Evolutionary conservation across 2,329 filamentous ascomycete species (phyloP).

Genomic region (Penicillium sp.): DNA sequence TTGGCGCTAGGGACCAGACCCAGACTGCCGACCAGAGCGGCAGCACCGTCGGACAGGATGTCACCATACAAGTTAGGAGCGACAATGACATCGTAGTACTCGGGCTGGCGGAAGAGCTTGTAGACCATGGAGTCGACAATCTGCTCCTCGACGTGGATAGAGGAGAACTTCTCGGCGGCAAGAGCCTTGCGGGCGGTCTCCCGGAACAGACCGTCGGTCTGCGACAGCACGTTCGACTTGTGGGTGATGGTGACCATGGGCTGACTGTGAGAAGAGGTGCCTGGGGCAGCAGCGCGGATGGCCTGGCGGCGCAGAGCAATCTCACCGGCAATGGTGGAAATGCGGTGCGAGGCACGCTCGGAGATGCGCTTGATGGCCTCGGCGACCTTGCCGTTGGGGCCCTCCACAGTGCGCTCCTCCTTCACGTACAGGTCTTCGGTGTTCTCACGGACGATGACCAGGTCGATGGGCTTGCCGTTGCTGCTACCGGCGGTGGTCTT

Average conservation of each 20-base stretch:
- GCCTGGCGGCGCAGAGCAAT: slow-evolving; percentile 86
- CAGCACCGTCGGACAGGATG: slow-evolving; percentile 92
- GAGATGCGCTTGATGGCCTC: slow-evolving; percentile 98
- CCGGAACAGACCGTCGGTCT: slow-evolving; percentile 96
- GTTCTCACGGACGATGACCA: slow-evolving; percentile 98
- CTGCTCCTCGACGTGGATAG: slow-evolving; percentile 82
- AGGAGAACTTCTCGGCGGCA: slow-evolving; percentile 62
- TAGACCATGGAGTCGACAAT: slow-evolving; percentile 99
- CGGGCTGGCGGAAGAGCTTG: slow-evolving; percentile 96
- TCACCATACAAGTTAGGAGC: slow-evolving; percentile 98
- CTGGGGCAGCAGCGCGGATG: slow-evolving; percentile 63
- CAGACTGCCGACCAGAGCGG: slow-evolving; percentile 86
- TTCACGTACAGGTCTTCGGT: slow-evolving; percentile 99
- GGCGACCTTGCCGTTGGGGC: slow-evolving; percentile 75
- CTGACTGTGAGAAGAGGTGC: slow-evolving; percentile 56
- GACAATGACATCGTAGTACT: slow-evolving; percentile 96
- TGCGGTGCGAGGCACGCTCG: slow-evolving; percentile 78
- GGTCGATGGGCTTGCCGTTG: slow-evolving; percentile 69
- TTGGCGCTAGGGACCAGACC: slow-evolving; percentile 95
- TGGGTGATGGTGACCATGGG: slow-evolving; percentile 94
- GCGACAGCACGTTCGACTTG: slow-evolving; percentile 95
- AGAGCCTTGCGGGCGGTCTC: slow-evolving; percentile 74
- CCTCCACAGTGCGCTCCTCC: slow-evolving; percentile 83
- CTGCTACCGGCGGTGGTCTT: slow-evolving; percentile 67
- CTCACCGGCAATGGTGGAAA: slow-evolving; percentile 90